These are phyloP conservation scores for Microsporum ferrugineum DNA, from an alignment of 2,329 filamentous ascomycete genomes.

Conservation along the genomic window DNA sequence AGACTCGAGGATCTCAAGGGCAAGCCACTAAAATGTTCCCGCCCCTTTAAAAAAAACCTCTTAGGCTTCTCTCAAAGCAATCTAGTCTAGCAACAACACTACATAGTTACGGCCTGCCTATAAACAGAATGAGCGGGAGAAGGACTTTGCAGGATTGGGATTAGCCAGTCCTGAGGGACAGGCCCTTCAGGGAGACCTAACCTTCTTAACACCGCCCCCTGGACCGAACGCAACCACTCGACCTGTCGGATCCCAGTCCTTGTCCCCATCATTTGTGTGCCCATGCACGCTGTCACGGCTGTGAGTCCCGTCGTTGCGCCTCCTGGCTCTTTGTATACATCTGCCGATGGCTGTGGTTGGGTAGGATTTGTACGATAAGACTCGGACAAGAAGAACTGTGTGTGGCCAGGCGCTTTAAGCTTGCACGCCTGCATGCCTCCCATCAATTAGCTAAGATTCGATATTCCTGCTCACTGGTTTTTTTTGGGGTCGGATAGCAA, in stretches of 20 bases:
- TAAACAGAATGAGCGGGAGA: background rate
- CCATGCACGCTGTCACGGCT: constrained; percentile 2
- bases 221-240: background rate
- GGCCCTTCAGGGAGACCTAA: background rate
- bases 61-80: background rate
- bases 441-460: background rate
- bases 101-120: background rate
- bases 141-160: background rate
- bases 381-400: background rate
- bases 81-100: background rate
- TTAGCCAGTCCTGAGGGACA: background rate
- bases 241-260: background rate
- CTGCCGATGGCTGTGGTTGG: background rate
- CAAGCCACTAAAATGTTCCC: background rate
- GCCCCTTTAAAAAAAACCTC: background rate
- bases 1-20: background rate
- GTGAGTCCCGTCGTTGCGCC: constrained; percentile 1
- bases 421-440: background rate
- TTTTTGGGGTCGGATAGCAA: background rate
- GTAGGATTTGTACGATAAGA: background rate
- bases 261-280: constrained; percentile 1
- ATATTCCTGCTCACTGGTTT: background rate
- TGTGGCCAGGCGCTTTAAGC: background rate
- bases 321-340: constrained; percentile 1
- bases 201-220: background rate